phyloP scores from a whole-genome alignment of 225 moss, liverwort and hornwort species.

The Rhytidiadelphus loreus region DNA sequence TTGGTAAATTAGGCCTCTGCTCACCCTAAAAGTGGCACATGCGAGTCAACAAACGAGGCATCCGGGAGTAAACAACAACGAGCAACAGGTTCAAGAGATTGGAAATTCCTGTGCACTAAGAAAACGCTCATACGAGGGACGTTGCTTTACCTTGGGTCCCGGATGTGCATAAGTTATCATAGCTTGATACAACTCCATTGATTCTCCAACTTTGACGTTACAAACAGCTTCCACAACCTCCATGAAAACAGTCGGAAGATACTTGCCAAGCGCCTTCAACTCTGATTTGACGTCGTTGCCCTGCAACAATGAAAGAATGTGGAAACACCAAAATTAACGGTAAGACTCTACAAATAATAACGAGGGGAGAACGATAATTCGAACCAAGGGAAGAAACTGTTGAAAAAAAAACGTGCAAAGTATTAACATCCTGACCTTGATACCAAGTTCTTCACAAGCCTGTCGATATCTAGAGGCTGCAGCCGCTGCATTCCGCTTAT shows the following conservation, averaged over 20 bases:
- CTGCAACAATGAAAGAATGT: constrained; percentile 15
- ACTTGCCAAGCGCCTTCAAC: constrained; percentile 51
- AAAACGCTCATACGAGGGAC: neutral
- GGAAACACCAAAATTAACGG: neutral
- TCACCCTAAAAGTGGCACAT: constrained; percentile 35
- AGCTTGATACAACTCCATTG: constrained; percentile 67
- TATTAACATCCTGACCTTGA: constrained; percentile 38
- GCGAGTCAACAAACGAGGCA: neutral
- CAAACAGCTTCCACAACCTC: constrained; percentile 67
- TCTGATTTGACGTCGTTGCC: constrained; percentile 68
- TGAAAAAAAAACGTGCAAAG: neutral
- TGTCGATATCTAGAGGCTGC: constrained; percentile 78
- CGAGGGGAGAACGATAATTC: neutral
- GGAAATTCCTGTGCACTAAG: neutral
- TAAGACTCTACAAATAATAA: neutral
- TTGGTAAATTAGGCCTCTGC: constrained; percentile 30
- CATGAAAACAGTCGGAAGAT: constrained; percentile 62
- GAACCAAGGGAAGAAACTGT: neutral
- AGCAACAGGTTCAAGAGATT: neutral
- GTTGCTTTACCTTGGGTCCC: constrained; percentile 31
- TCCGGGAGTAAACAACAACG: neutral
- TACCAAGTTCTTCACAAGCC: constrained; percentile 89
- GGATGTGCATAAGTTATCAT: constrained; percentile 61
- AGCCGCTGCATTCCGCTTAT: constrained; percentile 69
- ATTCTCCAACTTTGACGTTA: constrained; percentile 46